These are phyloP conservation scores for Hyparrhenia diplandra DNA, from an alignment of 176 grass and related monocot genomes.

Conservation along the genomic window DNA sequence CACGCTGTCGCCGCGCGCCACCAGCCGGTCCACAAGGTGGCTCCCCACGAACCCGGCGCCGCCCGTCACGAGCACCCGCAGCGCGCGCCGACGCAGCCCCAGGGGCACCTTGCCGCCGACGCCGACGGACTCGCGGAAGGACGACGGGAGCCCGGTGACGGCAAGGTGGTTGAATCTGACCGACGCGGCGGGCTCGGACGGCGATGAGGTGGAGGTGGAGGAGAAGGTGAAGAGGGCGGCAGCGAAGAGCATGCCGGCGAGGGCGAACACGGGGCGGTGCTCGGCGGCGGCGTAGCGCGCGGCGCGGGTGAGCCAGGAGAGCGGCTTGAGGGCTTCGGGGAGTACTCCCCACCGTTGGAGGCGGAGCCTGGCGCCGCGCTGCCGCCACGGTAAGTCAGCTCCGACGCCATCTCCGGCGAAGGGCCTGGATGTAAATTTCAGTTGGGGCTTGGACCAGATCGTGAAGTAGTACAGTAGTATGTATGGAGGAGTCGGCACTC, in stretches of 20 bases:
- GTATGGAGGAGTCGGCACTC: not conserved
- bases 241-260: slow-evolving; percentile 65
- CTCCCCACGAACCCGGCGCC: slow-evolving; percentile 86
- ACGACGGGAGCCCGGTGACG: not conserved
- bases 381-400: slow-evolving; percentile 63
- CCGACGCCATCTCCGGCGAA: slow-evolving; percentile 61
- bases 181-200: not conserved
- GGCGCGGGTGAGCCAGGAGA: slow-evolving; percentile 52
- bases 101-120: slow-evolving; percentile 74
- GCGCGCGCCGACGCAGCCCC: slow-evolving; percentile 50
- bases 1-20: slow-evolving; percentile 69
- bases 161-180: slow-evolving; percentile 19
- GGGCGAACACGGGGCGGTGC: slow-evolving; percentile 68
- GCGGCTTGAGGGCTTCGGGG: slow-evolving; percentile 56
- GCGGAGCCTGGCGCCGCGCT: slow-evolving; percentile 15
- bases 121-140: slow-evolving; percentile 15
- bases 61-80: slow-evolving; percentile 76
- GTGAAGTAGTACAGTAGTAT: slow-evolving; percentile 16
- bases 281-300: slow-evolving; percentile 56
- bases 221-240: slow-evolving; percentile 46
- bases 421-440: slow-evolving; percentile 5
- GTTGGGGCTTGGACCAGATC: not conserved
- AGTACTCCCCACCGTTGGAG: slow-evolving; percentile 35
- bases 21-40: slow-evolving; percentile 72
- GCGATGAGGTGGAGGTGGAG: not conserved